These are phyloP conservation scores for Alopecurus myosuroides DNA, from an alignment of 176 grass and related monocot species.

Conservation along the genomic window DNA sequence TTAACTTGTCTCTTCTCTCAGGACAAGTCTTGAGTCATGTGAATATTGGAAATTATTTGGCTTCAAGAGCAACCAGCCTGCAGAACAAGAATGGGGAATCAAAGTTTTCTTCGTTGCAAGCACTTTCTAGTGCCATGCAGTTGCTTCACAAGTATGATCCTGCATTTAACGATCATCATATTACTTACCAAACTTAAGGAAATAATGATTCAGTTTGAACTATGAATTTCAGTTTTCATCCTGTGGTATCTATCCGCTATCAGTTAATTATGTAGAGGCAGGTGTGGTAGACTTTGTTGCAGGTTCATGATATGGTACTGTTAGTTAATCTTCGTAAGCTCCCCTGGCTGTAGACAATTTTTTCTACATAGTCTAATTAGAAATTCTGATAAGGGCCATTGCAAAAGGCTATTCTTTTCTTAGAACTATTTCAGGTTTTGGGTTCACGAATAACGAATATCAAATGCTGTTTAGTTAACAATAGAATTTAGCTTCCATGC, in stretches of 20 bases:
- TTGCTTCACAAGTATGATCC: conserved; percentile 68
- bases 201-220: background rate
- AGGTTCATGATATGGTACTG: background rate
- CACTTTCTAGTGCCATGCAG: conserved; percentile 82
- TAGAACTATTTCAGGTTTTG: background rate
- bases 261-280: background rate
- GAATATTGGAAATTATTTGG: conserved; percentile 77
- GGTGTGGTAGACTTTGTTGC: background rate
- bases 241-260: background rate
- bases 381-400: background rate
- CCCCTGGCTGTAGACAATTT: background rate
- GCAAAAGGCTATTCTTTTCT: background rate
- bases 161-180: background rate
- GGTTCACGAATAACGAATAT: background rate
- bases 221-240: background rate
- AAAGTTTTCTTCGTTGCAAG: conserved; percentile 48
- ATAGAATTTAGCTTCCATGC: background rate
- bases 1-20: conserved; percentile 34
- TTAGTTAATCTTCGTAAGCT: background rate
- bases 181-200: background rate
- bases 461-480: background rate
- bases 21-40: conserved; percentile 67
- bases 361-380: background rate
- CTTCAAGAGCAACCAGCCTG: conserved; percentile 66
- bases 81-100: conserved; percentile 47